These are phyloP conservation scores for Ustilago nuda DNA, from an alignment of 1,284 basidiomycete species.

Conservation along the genomic window DNA sequence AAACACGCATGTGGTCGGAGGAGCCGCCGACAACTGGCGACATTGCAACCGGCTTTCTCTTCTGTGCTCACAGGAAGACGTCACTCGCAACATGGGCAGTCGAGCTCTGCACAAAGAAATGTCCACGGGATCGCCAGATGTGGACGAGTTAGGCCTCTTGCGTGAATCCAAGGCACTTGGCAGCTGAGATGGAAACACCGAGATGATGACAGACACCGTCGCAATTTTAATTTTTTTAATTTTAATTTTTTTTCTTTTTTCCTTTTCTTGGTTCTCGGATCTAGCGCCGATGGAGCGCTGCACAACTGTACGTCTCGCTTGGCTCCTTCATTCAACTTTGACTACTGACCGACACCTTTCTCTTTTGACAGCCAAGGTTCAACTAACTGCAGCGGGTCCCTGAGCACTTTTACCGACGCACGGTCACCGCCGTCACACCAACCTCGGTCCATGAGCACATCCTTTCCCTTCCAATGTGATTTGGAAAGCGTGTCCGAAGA, in stretches of 20 bases:
- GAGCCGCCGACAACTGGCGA: not conserved
- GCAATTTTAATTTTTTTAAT: not conserved
- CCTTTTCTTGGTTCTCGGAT: slow-evolving; percentile 24
- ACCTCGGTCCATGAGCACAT: not conserved
- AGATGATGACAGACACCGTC: not conserved
- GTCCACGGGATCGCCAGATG: too few species aligned
- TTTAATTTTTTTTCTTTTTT: not conserved
- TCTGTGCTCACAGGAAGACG: too few species aligned
- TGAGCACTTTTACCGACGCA: not conserved
- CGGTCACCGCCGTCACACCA: not conserved
- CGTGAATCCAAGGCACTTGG: not conserved
- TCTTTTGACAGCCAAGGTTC: slow-evolving; percentile 5
- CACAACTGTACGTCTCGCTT: slow-evolving; percentile 11
- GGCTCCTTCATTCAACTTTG: not conserved
- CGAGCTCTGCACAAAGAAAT: too few species aligned
- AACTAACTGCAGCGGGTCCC: not conserved
- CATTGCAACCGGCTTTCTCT: not conserved
- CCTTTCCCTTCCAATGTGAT: not conserved
- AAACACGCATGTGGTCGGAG: not conserved
- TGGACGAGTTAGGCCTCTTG: too few species aligned
- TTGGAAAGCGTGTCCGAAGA: not conserved
- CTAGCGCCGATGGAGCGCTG: slow-evolving; percentile 32
- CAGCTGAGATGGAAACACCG: slow-evolving; percentile 9
- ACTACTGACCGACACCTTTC: not conserved
- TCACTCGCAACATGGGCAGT: too few species aligned